These are phyloP conservation scores for Arabidopsis hybrid DNA, from an alignment of 441 rosid genomes.

Conservation along the genomic window DNA sequence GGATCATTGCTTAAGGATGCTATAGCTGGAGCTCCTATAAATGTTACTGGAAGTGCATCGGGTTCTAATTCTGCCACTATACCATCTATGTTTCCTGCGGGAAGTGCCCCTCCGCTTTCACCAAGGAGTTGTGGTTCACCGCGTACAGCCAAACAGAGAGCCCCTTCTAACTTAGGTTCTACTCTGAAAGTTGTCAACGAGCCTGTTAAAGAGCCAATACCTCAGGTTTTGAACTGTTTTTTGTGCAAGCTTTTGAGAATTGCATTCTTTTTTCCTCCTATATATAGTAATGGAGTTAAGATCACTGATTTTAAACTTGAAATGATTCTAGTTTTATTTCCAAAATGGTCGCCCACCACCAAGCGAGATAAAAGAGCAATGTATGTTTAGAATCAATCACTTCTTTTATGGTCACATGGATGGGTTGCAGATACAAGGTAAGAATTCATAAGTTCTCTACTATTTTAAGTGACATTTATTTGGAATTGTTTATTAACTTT, in stretches of 20 bases:
- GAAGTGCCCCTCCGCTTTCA: slow-evolving; percentile 97
- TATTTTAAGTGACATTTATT: slow-evolving; percentile 13
- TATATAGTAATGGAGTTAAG: slow-evolving; percentile 1
- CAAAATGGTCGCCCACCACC: slow-evolving; percentile 77
- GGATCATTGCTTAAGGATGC: slow-evolving; percentile 82
- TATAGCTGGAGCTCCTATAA: slow-evolving; percentile 74
- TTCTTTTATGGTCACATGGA: slow-evolving; percentile 73
- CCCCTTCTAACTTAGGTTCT: slow-evolving; percentile 88
- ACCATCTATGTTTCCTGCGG: slow-evolving; percentile 97
- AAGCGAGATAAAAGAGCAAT: slow-evolving; percentile 84
- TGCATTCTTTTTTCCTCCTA: slow-evolving; percentile 12
- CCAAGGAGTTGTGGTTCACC: slow-evolving; percentile 97
- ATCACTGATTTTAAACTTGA: neutral
- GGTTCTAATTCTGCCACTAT: slow-evolving; percentile 58
- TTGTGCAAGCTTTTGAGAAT: slow-evolving; percentile 4
- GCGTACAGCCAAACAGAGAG: slow-evolving; percentile 78
- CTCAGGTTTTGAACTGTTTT: slow-evolving; percentile 66
- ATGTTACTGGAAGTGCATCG: slow-evolving; percentile 64
- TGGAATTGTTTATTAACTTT: slow-evolving; percentile 30
- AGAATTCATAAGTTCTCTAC: slow-evolving; percentile 12
- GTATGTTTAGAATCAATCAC: slow-evolving; percentile 69
- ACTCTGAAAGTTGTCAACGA: slow-evolving; percentile 78
- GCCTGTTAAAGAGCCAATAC: slow-evolving; percentile 85
- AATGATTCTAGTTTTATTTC: slow-evolving; percentile 59
- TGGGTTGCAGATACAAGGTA: slow-evolving; percentile 89